Conservation (phyloP, 106 monocot genomes). For the Dendrobium chrysotoxum region DNA sequence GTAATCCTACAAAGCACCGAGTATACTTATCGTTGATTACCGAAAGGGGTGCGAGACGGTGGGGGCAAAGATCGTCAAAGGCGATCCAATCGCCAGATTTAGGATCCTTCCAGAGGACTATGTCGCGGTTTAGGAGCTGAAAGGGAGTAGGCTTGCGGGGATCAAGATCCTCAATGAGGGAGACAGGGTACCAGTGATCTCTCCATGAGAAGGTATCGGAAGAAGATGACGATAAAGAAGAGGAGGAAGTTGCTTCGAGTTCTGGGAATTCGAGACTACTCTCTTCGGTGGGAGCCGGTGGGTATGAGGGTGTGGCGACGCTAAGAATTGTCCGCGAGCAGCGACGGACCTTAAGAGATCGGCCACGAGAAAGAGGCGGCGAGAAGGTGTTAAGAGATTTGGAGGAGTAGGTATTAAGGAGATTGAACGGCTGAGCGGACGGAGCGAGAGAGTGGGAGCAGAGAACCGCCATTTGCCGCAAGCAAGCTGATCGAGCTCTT, state of each 20-base stretch:
- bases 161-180: slow-evolving; percentile 88
- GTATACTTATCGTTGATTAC: slow-evolving; percentile 21
- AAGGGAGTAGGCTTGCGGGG: slow-evolving; percentile 70
- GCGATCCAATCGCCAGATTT: slow-evolving; percentile 72
- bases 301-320: slow-evolving; percentile 36
- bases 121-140: slow-evolving; percentile 89
- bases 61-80: slow-evolving; percentile 86
- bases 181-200: slow-evolving; percentile 93
- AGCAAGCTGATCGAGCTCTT: neutral
- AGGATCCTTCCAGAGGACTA: slow-evolving; percentile 87
- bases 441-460: neutral
- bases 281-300: slow-evolving; percentile 16
- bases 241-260: slow-evolving; percentile 13
- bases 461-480: neutral
- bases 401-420: neutral
- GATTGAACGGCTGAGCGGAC: neutral
- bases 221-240: slow-evolving; percentile 16
- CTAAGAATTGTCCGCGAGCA: slow-evolving; percentile 1
- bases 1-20: neutral
- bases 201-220: slow-evolving; percentile 77
- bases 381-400: neutral
- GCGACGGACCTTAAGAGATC: neutral
- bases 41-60: slow-evolving; percentile 93
- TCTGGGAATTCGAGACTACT: neutral
- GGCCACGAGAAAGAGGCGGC: neutral